Evolutionary conservation across 257 asterid species (phyloP), one percentile per base, ranked within the genome.

Genomic region (Jacaranda mimosifolia): DNA sequence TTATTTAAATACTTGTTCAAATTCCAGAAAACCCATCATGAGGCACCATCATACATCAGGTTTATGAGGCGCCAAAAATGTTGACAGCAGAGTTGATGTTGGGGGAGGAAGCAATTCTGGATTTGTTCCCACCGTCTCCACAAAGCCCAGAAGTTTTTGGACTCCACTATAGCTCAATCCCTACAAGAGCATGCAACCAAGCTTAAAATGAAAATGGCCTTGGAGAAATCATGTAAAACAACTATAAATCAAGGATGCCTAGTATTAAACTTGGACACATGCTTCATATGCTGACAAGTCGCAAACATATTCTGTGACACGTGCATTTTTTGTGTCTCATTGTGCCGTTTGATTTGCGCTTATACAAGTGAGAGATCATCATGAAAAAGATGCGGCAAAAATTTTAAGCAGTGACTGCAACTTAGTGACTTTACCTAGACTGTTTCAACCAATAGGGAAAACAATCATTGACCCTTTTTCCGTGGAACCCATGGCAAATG

Each of bases 31-130:
- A 67, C 68, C 46, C 56, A 55, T 79, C 70, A 56, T 35, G 69
- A 17, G 79, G 76, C 72, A 35, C 35, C 81, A 72, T 79, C 88
- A 79, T 92, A 92, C 98, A 81, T 84, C 83, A 57, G 88, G 86
- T 80, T 88, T 91, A 84, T 86, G 87, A 9, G 80, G 91, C 66
- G 84, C 65, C 68, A 77, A 72, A 81, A 88, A 91, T 63, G 96
- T 83, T 49, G 94, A 81, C 26, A 88, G 74, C 77, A 89, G 87
- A 79, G 84, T 67, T n/a, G 94, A 85, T 76, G 84, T 63, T 36
- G 89, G 83, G 8, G 97, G 98, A 60, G 95, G 96, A 70, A 91
- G 94, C 77, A 83, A 78, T 57, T 81, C 89, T 32, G 84, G 63
- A 68, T 83, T 70, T 77, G 97, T 88, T 66, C 97, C 97, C 12